A percentile compares a stretch with the other conserved stretches of the same genome.
Evolutionary conservation across 2,329 filamentous ascomycete species (phyloP).

Genomic region (Fusarium lateritium): DNA sequence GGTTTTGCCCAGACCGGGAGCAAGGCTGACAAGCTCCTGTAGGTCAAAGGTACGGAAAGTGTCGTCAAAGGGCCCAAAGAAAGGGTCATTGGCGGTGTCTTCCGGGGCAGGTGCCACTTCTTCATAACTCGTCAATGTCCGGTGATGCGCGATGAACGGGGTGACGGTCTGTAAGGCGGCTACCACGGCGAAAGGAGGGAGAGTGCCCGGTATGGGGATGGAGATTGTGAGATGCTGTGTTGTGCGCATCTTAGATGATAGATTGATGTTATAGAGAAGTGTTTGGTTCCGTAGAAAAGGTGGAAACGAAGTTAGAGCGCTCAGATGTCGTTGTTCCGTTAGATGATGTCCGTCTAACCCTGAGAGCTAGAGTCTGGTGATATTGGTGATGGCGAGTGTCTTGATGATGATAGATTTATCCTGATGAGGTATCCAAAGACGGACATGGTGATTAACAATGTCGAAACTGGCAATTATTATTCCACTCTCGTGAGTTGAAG

Average conservation of each 20-base stretch:
- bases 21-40: constrained; percentile 53
- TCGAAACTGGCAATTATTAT: constrained; percentile 8
- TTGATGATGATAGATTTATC: constrained; percentile 32
- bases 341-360: constrained; percentile 6
- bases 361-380: constrained; percentile 12
- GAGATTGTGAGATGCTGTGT: constrained; percentile 55
- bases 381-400: constrained; percentile 19
- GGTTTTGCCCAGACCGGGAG: constrained; percentile 59
- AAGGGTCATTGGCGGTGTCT: constrained; percentile 57
- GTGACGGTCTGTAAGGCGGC: constrained; percentile 58
- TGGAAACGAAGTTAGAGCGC: constrained; percentile 1
- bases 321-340: constrained; percentile 6
- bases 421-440: constrained; percentile 35
- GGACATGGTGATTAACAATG: constrained; percentile 43
- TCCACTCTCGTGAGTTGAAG: constrained; percentile 13
- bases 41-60: constrained; percentile 55
- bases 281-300: not conserved
- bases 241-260: constrained; percentile 49
- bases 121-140: constrained; percentile 55
- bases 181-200: constrained; percentile 57
- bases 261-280: constrained; percentile 2
- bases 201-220: constrained; percentile 58
- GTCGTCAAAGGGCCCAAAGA: constrained; percentile 58
- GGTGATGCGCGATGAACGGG: constrained; percentile 60
- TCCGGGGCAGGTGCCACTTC: constrained; percentile 53